Evolutionary conservation across 2,329 filamentous ascomycete genomes (phyloP).

Genomic region (Sarocladiaceae sp.): DNA sequence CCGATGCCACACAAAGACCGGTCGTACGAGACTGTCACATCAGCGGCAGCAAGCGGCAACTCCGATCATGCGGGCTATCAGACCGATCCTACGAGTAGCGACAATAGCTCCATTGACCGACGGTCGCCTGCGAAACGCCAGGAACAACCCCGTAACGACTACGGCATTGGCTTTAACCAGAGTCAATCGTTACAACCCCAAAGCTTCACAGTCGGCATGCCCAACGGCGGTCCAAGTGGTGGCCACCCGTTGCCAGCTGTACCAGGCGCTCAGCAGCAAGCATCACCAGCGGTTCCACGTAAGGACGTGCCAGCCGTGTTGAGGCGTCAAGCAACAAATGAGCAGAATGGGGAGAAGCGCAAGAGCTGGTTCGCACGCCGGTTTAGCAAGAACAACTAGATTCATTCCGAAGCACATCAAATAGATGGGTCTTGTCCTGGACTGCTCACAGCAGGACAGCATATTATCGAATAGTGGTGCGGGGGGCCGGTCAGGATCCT

Average conservation of each 20-base stretch:
- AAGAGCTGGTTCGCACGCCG: conserved; percentile 86
- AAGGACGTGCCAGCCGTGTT: conserved; percentile 23
- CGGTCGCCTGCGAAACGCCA: conserved; percentile 51
- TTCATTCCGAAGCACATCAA: too few relatives aligned
- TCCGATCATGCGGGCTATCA: conserved; percentile 75
- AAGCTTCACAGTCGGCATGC: not conserved
- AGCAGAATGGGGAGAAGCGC: conserved; percentile 58
- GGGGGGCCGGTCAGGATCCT: too few relatives aligned
- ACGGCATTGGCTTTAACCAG: conserved; percentile 57
- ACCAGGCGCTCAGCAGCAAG: conserved; percentile 14
- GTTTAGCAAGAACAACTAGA: conserved; percentile 59
- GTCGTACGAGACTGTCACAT: conserved; percentile 84
- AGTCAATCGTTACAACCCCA: not conserved
- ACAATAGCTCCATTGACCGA: conserved; percentile 87
- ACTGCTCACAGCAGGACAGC: too few relatives aligned
- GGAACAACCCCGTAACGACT: conserved; percentile 52
- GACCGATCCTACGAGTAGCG: conserved; percentile 81
- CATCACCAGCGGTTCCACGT: conserved; percentile 18
- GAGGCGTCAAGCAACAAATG: conserved; percentile 21
- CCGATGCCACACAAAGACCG: conserved; percentile 62
- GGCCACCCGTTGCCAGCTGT: conserved; percentile 16
- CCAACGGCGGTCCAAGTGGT: not conserved
- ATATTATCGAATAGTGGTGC: too few relatives aligned
- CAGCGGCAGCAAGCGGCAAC: conserved; percentile 68
- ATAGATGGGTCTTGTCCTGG: not conserved